Base-by-base conservation (phyloP, 352 stramenopile genomes). In the Globisporangium paroecandrum region DNA sequence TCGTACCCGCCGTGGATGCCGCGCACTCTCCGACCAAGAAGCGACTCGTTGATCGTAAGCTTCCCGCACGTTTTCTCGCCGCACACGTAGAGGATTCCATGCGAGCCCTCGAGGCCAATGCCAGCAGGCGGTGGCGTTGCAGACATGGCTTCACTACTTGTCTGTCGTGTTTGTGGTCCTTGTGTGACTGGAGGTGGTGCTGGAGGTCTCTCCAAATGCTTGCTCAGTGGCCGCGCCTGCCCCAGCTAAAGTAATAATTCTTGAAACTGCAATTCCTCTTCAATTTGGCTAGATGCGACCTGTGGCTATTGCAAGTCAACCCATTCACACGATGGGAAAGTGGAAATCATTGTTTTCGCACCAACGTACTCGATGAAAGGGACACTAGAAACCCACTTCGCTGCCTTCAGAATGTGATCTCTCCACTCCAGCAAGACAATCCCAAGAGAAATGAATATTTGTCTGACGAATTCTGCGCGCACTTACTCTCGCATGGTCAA, bases 81-180 rank as follows among this genome's bases (percentile, higher is more conserved):
- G 27, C 78, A 85, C 32, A 72, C 57, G 61, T 89, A 89, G 38
- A 89, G 62, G 20, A 87, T 79, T 15, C 81, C 81, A 15, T 83
- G 71, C 7, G 68, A 71, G 4, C 78, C 79, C 58, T 84, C 78
- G 62, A 76, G 29, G 0, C 18, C 38, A 13, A n/a, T 9, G 34
- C n/a, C 6, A 49, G 20, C 12, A 15, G 32, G 12, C 15, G 22
- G n/a, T 59, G 60, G 27, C 1, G 32, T 10, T 12, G 18, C 18
- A 34, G 66, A 27, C 54, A 69, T 69, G 54, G 12, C 41, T 49
- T 49, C 38, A 8, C 38, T 29, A 13, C 38, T 18, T 46, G 29
- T 27, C 25, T 13, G 15, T 15, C 24, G 22, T 38, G 22, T 38
- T 27, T 22, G 12, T 29, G 6, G 13, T 15, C 53, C 24, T 38